These are phyloP conservation scores for Aureobasidium vineae DNA, from an alignment of 2,329 filamentous ascomycete species.

Conservation along the genomic window DNA sequence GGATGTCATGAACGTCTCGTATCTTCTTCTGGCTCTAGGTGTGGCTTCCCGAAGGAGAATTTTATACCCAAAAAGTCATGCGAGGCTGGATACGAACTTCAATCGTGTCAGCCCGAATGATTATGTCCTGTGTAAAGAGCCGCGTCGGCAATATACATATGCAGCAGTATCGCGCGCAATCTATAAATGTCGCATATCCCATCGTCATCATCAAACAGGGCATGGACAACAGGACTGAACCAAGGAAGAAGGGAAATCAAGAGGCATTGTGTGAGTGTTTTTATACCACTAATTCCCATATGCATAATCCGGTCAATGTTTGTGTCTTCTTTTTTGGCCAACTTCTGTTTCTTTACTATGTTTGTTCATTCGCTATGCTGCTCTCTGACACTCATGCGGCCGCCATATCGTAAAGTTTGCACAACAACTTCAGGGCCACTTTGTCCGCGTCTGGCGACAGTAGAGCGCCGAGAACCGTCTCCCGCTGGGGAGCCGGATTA, in stretches of 20 bases:
- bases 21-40: neutral
- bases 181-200: neutral
- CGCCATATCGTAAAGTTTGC: constrained; percentile 39
- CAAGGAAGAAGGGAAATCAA: neutral
- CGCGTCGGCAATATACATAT: neutral
- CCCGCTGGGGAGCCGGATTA: constrained; percentile 48
- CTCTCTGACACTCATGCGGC: constrained; percentile 1
- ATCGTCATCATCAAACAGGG: neutral
- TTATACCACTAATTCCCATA: constrained; percentile 16
- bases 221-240: no score
- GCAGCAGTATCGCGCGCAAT: neutral
- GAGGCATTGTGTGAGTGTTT: neutral
- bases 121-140: neutral
- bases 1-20: neutral
- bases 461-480: constrained; percentile 49
- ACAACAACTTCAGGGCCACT: constrained; percentile 45
- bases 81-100: neutral
- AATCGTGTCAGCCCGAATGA: neutral
- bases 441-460: constrained; percentile 46
- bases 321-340: neutral
- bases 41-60: neutral
- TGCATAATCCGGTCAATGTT: constrained; percentile 8
- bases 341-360: neutral
- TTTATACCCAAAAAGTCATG: constrained; percentile 5
- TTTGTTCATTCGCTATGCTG: neutral